Evolutionary conservation across 371 early-diverging fungal species (phyloP).

Genomic region (Zychaea mexicana): DNA sequence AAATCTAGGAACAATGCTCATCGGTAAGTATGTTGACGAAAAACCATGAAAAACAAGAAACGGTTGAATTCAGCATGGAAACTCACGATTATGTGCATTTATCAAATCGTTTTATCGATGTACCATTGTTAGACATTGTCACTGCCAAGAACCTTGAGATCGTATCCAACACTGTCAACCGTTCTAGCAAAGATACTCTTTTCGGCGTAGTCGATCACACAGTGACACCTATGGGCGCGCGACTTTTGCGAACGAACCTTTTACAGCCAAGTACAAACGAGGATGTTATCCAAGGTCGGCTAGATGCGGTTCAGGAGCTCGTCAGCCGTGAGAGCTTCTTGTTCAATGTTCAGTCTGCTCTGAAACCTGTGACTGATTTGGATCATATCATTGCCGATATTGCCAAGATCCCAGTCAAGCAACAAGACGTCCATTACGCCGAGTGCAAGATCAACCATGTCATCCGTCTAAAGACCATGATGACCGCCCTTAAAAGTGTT

Average conservation of each 20-base stretch:
- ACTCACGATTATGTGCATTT: no score
- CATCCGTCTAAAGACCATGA: constrained; percentile 66
- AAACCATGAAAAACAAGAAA: no score
- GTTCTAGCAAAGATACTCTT: constrained; percentile 47
- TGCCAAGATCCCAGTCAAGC: constrained; percentile 17
- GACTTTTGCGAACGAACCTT: constrained; percentile 72
- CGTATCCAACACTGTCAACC: constrained; percentile 36
- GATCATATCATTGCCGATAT: constrained; percentile 31
- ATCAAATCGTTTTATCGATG: no score
- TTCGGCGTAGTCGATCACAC: constrained; percentile 63
- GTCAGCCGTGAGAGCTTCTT: constrained; percentile 27
- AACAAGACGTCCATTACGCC: constrained; percentile 49
- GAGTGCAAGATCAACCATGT: constrained; percentile 77
- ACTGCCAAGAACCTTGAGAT: constrained; percentile 71
- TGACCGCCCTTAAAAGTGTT: constrained; percentile 47
- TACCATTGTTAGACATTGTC: constrained; percentile 56
- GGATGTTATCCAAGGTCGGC: constrained; percentile 35
- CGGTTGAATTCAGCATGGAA: no score
- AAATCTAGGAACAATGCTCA: constrained; percentile 53
- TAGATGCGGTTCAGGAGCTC: constrained; percentile 59
- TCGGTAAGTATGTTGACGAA: constrained; percentile 39
- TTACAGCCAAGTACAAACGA: constrained; percentile 65
- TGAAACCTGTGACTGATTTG: constrained; percentile 29
- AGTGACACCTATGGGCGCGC: constrained; percentile 72
- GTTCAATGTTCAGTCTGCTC: constrained; percentile 40